Evolutionary conservation across 2,329 filamentous ascomycete genomes (phyloP).

Genomic region (Botryotinia narcissicola): DNA sequence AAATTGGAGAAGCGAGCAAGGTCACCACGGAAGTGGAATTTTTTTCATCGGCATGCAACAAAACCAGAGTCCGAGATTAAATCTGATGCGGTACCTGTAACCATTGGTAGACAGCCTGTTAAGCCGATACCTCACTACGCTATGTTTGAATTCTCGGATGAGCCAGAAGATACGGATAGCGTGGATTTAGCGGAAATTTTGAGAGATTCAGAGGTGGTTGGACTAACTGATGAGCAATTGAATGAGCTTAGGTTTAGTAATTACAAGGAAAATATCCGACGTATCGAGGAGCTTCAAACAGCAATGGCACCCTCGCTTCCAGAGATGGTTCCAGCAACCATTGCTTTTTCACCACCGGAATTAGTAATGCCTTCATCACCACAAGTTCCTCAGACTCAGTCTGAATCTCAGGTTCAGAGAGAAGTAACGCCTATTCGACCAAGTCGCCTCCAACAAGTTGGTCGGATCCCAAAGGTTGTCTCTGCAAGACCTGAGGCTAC

Average conservation of each 20-base stretch:
- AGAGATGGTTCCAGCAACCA: conserved; percentile 13
- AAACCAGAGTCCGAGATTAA: conserved; percentile 38
- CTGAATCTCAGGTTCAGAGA: conserved; percentile 29
- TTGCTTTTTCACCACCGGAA: conserved; percentile 30
- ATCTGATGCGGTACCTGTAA: conserved; percentile 47
- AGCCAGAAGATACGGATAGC: conserved; percentile 33
- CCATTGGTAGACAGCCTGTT: conserved; percentile 42
- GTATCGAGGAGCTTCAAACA: conserved; percentile 28
- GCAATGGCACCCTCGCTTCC: conserved; percentile 20
- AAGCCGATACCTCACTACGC: conserved; percentile 60
- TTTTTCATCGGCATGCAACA: conserved; percentile 57
- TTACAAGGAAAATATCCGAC: conserved; percentile 31
- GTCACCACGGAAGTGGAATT: conserved; percentile 59
- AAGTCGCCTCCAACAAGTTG: conserved; percentile 74
- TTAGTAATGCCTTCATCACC: conserved; percentile 24
- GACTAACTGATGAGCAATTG: conserved; percentile 35
- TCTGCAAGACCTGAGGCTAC: conserved; percentile 65
- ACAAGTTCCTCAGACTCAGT: conserved; percentile 26
- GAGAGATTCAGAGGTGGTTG: conserved; percentile 45
- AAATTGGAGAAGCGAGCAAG: conserved; percentile 56
- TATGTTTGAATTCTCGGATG: conserved; percentile 58
- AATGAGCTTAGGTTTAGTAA: conserved; percentile 36
- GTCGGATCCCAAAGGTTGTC: conserved; percentile 80
- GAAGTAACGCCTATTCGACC: conserved; percentile 40
- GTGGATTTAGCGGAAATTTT: conserved; percentile 49